These are phyloP conservation scores for Heterobasidion occidentale DNA, from an alignment of 1,284 basidiomycete genomes.

Conservation along the genomic window DNA sequence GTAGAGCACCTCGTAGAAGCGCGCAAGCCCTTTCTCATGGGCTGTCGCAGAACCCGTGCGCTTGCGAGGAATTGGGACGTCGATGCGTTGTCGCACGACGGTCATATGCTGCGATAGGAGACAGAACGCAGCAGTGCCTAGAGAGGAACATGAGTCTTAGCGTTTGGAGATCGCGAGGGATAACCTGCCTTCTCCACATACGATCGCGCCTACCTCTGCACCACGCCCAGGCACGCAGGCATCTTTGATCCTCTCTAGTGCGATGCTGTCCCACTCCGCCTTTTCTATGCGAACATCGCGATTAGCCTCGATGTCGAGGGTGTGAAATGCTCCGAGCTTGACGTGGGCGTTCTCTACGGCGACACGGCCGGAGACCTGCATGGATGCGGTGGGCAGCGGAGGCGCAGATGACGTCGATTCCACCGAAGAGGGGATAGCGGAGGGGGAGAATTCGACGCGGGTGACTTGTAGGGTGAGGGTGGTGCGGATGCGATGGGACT, in stretches of 20 bases:
- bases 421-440: constrained; percentile 39
- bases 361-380: constrained; percentile 88
- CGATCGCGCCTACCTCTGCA: constrained; percentile 94
- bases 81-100: constrained; percentile 85
- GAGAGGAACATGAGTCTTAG: not conserved
- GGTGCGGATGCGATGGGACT: constrained; percentile 83
- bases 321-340: constrained; percentile 93
- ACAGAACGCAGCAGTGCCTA: constrained; percentile 89
- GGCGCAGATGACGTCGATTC: constrained; percentile 35
- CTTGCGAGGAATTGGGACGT: constrained; percentile 88
- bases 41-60: constrained; percentile 74
- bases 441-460: constrained; percentile 63
- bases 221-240: constrained; percentile 87
- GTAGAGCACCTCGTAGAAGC: constrained; percentile 83
- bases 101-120: constrained; percentile 97
- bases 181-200: constrained; percentile 78
- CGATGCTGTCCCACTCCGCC: constrained; percentile 86
- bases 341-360: constrained; percentile 90
- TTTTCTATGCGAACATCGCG: constrained; percentile 93
- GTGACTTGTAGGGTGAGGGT: constrained; percentile 81
- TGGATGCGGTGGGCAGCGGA: constrained; percentile 44
- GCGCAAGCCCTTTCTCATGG: constrained; percentile 81
- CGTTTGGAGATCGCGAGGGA: not conserved
- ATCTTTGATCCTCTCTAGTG: constrained; percentile 78
- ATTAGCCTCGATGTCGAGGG: constrained; percentile 89